Evolutionary conservation across 1,284 basidiomycete species (phyloP).

Genomic region (Leccinum pachyderme): DNA sequence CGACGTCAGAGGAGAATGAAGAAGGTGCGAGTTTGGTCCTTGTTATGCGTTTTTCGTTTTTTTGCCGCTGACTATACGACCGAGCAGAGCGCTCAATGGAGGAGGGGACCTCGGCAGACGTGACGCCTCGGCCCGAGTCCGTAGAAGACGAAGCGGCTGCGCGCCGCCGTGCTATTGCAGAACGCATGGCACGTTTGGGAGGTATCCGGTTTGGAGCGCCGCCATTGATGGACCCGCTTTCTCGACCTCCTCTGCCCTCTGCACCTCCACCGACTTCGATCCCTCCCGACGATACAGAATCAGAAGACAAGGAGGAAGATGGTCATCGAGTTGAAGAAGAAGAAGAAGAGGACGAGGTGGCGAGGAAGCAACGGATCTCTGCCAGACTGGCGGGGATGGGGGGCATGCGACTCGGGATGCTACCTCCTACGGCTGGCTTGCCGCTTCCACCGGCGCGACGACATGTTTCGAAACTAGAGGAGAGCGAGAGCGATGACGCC

Average conservation of each 20-base stretch:
- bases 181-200: conserved; percentile 77
- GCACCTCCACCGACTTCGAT: conserved; percentile 38
- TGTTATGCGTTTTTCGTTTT: neutral
- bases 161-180: conserved; percentile 65
- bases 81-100: neutral
- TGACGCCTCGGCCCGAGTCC: conserved; percentile 17
- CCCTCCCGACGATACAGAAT: conserved; percentile 27
- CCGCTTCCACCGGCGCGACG: conserved; percentile 19
- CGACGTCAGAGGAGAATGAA: conserved; percentile 1
- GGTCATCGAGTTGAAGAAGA: conserved; percentile 37
- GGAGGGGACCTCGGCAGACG: conserved; percentile 5
- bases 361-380: conserved; percentile 67
- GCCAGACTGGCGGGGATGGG: conserved; percentile 71
- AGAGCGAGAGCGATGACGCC: conserved; percentile 22
- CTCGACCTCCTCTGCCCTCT: conserved; percentile 42
- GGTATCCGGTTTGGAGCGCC: conserved; percentile 69
- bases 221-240: conserved; percentile 46
- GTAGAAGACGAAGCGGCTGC: conserved; percentile 47
- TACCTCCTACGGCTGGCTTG: conserved; percentile 45
- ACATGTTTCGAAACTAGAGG: conserved; percentile 27
- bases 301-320: conserved; percentile 11
- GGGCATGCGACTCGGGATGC: conserved; percentile 75
- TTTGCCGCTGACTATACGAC: neutral
- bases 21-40: conserved; percentile 6
- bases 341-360: conserved; percentile 63